Evolutionary conservation across 2,329 filamentous ascomycete species (phyloP).

Genomic region (Stemphylium vesicarium): DNA sequence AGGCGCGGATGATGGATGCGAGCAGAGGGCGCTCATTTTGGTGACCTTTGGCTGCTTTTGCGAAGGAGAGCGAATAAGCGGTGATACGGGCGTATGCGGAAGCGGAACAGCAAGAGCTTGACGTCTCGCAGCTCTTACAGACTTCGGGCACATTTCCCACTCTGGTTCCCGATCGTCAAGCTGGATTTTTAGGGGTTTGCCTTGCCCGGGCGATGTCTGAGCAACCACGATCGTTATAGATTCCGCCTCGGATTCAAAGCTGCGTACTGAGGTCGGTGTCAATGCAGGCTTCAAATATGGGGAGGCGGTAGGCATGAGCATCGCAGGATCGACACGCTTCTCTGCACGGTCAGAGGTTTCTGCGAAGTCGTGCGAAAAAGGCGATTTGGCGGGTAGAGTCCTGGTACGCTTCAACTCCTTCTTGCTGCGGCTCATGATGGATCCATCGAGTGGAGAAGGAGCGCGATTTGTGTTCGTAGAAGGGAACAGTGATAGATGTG

Average conservation of each 20-base stretch:
- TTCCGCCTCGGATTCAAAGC: conserved; percentile 42
- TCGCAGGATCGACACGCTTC: conserved; percentile 6
- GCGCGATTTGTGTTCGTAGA: conserved; percentile 28
- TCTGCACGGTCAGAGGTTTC: conserved; percentile 9
- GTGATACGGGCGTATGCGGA: conserved; percentile 1
- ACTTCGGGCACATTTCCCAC: conserved; percentile 40
- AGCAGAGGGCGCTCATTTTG: conserved; percentile 36
- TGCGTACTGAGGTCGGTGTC: conserved; percentile 35
- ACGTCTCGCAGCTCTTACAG: conserved; percentile 17
- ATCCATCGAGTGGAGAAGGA: conserved; percentile 34
- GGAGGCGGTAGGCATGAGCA: conserved; percentile 17
- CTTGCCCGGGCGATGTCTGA: conserved; percentile 15
- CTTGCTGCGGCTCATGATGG: conserved; percentile 23
- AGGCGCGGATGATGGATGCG: conserved; percentile 38
- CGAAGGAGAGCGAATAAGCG: conserved; percentile 20
- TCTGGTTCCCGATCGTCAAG: conserved; percentile 37
- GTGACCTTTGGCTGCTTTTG: conserved; percentile 33
- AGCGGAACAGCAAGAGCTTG: neutral
- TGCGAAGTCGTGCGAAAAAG: conserved; percentile 32
- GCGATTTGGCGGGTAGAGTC: conserved; percentile 40
- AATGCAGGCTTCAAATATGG: conserved; percentile 23
- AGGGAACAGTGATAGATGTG: conserved; percentile 44
- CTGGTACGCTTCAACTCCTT: conserved; percentile 36
- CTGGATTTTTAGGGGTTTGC: conserved; percentile 27
- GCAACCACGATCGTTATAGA: conserved; percentile 36